Conservation (phyloP, 1,284 basidiomycete genomes). For the Cutaneotrichosporon cutaneum region DNA sequence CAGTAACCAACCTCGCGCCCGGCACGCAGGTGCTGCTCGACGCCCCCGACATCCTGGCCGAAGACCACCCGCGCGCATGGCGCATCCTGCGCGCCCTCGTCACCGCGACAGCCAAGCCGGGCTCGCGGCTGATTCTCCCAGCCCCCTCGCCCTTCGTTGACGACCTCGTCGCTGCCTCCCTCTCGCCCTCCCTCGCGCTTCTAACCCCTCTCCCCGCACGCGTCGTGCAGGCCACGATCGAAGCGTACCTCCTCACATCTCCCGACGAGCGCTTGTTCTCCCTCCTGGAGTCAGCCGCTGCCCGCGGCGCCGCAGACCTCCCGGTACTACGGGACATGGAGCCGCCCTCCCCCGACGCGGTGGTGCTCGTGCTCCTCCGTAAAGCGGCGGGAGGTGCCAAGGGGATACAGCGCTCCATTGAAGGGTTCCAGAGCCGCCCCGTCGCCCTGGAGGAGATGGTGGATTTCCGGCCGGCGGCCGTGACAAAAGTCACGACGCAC, state of each 20-base stretch:
- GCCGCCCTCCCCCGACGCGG: constrained; percentile 16
- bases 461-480: constrained; percentile 11
- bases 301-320: constrained; percentile 27
- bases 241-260: constrained; percentile 61
- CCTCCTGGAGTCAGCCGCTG: constrained; percentile 35
- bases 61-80: constrained; percentile 35
- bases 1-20: constrained; percentile 23
- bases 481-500: constrained; percentile 55
- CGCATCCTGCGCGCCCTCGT: constrained; percentile 36
- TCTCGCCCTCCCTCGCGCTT: constrained; percentile 66
- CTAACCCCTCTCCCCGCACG: constrained; percentile 65
- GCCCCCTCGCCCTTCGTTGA: constrained; percentile 59
- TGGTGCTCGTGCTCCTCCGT: constrained; percentile 41
- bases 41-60: constrained; percentile 43
- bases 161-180: constrained; percentile 62
- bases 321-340: constrained; percentile 31
- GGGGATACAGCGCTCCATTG: constrained; percentile 42
- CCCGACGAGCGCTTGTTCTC: constrained; percentile 32
- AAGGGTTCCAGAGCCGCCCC: constrained; percentile 16
- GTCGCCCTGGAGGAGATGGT: constrained; percentile 17
- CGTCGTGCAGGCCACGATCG: constrained; percentile 67
- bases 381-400: constrained; percentile 51
- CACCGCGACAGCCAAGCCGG: constrained; percentile 33
- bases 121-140: constrained; percentile 64
- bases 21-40: constrained; percentile 46